phyloP scores from a whole-genome alignment of 169 alveolate species.

The Plasmodium ovale region DNA sequence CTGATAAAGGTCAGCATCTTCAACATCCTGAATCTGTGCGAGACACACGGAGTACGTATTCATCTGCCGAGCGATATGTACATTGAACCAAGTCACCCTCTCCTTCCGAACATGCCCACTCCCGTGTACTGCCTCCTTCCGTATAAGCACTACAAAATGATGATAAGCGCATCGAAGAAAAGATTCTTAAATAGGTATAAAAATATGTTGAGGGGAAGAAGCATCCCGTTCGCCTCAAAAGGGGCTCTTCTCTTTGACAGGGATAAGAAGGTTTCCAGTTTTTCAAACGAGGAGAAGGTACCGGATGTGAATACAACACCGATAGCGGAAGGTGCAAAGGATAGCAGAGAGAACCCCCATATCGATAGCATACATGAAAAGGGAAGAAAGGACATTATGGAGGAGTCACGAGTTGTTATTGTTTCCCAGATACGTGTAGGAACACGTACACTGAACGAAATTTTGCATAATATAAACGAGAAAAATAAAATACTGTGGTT shows the following conservation, averaged over 20 bases:
- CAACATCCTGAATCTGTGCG: conserved; percentile 16
- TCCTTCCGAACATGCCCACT: background rate
- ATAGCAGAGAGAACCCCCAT: too few relatives aligned
- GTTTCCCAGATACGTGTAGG: conserved; percentile 4
- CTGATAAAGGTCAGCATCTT: conserved; percentile 19
- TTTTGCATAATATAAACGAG: conserved; percentile 3
- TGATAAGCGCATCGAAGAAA: conserved; percentile 21
- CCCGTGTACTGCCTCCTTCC: conserved; percentile 35
- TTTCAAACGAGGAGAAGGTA: too few relatives aligned
- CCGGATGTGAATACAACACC: too few relatives aligned
- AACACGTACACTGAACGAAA: conserved; percentile 1
- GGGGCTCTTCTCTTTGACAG: too few relatives aligned
- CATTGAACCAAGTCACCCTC: background rate
- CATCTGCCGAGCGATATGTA: conserved; percentile 33
- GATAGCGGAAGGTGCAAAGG: too few relatives aligned
- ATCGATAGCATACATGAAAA: too few relatives aligned
- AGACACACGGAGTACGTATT: conserved; percentile 7
- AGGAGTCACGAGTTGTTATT: background rate
- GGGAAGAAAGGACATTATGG: too few relatives aligned
- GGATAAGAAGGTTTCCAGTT: too few relatives aligned
- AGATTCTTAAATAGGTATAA: conserved; percentile 24
- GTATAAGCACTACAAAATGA: background rate
- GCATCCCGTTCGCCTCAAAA: too few relatives aligned
- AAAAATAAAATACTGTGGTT: conserved; percentile 55
- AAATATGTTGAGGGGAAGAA: background rate